Evolutionary conservation across 768 basidiomycete genomes (phyloP), one percentile per base, ranked within the genome.

Genomic region (Pleurotus platypus): DNA sequence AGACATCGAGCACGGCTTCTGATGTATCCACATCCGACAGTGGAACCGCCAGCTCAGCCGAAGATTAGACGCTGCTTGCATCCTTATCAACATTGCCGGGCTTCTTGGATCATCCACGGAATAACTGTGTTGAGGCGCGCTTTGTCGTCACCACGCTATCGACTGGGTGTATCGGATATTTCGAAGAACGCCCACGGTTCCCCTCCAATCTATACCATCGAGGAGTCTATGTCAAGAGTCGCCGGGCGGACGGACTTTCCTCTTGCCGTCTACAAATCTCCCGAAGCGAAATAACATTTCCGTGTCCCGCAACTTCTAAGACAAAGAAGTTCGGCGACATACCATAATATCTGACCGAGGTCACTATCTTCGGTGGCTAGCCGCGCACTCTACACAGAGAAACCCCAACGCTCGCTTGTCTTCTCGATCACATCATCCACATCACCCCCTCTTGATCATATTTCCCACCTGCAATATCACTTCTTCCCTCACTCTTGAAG

Each of bases 1-100:
- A 54, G 22, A 42, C 51, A 26, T 54, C 51, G 27, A 54, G 51
- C 39, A 54, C 51, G 5, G 51, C 51, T 54, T 54, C 51, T 54
- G 35, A 54, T 54, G 51, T 54, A 22, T 54, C 51, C 35, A 54
- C 51, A 11, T 54, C 51, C 37, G 51, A 54, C 39, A 30, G 49
- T 43, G 51, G 27, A 54, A 54, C 39, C 24, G 39, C 51, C 11
- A 54, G 18, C 39, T 54, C 51, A 8, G 16, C 51, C 35, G 51
- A 54, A 24, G 39, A 38, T 42, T 54, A 50, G 39, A n/a, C 49
- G 22, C 18, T 38, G 42, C 15, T 16, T 16, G 20, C 42, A 13
- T 45, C 30, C 30, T 35, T 35, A 35, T 45, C 42, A 22, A 45
- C 42, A 54, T 35, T 38, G n/a, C 39, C 42, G 49, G 26, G 15